A percentile compares a stretch with the other conserved stretches of the same genome.
phyloP scores from a whole-genome alignment of 2,329 filamentous ascomycete species.

The Sclerotinia nivalis region DNA sequence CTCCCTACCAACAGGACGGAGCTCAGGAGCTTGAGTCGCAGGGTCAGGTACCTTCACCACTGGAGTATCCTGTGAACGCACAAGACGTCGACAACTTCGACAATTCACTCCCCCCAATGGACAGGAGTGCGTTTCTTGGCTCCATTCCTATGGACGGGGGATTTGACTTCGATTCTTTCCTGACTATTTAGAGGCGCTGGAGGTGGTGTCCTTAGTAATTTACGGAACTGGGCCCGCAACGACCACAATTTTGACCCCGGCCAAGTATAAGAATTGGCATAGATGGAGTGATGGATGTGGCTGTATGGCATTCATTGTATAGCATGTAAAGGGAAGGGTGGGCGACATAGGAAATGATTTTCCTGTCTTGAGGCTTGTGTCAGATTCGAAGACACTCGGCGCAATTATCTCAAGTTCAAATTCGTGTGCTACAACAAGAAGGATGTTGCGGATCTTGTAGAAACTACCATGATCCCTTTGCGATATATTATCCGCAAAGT shows the following conservation, averaged over 20 bases:
- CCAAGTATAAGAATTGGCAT: background rate
- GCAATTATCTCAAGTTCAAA: background rate
- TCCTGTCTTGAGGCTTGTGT: background rate
- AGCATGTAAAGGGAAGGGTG: background rate
- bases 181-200: background rate
- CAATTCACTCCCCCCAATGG: fast-evolving
- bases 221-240: no score
- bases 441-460: background rate
- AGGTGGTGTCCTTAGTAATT: no score
- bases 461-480: background rate
- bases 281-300: background rate
- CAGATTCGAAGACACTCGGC: background rate
- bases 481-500: background rate
- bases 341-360: background rate
- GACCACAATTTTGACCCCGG: background rate
- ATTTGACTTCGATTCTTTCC: background rate
- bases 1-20: background rate
- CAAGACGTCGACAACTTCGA: fast-evolving
- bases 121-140: background rate
- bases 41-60: background rate
- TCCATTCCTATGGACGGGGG: background rate
- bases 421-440: background rate
- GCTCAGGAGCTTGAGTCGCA: background rate
- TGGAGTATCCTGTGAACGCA: background rate
- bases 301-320: background rate